Base-by-base conservation (phyloP, 2,329 filamentous ascomycete genomes). In the Sporothrix mexicana region DNA sequence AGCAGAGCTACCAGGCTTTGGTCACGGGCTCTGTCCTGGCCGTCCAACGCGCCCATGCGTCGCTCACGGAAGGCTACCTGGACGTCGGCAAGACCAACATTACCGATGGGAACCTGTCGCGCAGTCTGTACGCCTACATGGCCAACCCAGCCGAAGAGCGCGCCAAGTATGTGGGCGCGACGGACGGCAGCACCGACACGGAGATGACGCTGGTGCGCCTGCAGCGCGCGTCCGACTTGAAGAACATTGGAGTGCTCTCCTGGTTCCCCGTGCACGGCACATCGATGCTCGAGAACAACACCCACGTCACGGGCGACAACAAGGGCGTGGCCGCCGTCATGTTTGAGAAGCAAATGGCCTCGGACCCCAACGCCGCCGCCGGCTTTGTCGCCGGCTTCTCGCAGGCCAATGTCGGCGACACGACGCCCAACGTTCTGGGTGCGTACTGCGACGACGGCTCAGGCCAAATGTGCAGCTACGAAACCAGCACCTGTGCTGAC, bases 221-320 rank as follows among this genome's bases (percentile, higher is more conserved):
- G 79, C 89, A 90, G 76, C 88, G 93, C 51, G 88, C 88, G 10
- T 91, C 88, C 0, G 93, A 96, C 78, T 86, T 87, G 66, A 94
- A 94, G 82, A 91, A 91, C 73, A 88, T 94, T 57, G 95, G 94
- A 13, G 85, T 97, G 0, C 82, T 98, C 73, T 96, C 93, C 17
- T 98, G 95, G 93, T 97, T 95, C 80, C 90, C 95, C 2, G 93
- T 95, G 0, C 95, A 98, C 80, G 95, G 95, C 64, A 98, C 95
- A 0, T 97, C 94, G 1, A 90, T 97, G 85, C 89, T 94, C 69
- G 92, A 92, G 69, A 97, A 97, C 83, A 97, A 97, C 82, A 97
- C 94, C 0, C 85, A 97, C 7, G 90, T 97, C 66, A 91, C 93
- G 2, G 95, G 93, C 41, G 95, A 98, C 80, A 98, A 98, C 84